Base-by-base conservation (phyloP, 2,329 filamentous ascomycete genomes). In the Didymella pomorum region DNA sequence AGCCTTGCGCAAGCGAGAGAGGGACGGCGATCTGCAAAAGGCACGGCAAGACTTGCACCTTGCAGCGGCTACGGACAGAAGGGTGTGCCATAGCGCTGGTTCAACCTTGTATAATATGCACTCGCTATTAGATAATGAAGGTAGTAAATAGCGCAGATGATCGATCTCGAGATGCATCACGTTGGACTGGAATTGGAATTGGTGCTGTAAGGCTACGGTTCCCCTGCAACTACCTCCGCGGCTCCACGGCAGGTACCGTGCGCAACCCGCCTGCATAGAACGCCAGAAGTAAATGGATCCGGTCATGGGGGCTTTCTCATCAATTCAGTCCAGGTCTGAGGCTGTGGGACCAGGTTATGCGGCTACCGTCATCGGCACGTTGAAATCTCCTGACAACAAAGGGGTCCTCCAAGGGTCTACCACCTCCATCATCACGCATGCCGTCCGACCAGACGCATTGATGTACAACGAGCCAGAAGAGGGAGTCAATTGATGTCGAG, bases 141-240 rank as follows among this genome's bases (percentile, higher is more conserved):
- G 33, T 18, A 42, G 56, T 54, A 58, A 54, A 54, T 54, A 51
- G 50, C 56, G 56, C 56, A 54, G 56, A 46, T 16, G 56, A 58
- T 58, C 39, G 41, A 49, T 50, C 41, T 29, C 46, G 18, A 21
- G 47, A 20, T 45, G 50, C 43, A 39, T 54, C 45, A 49, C 41
- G 31, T 46, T 45, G 29, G 31, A 20, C 29, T 45, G 25, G 54
- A 54, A 50, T 21, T 53, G 50, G 45, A 50, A 53, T 53, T 45
- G 50, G 31, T 46, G 45, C 56, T 46, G 50, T 53, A 45, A 49
- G 51, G 56, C 56, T 53, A 50, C 41, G 29, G 29, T 20, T 18
- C 37, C 46, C 46, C 52, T 56, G 39, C 46, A 16, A 51, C 14
- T 37, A 33, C 25, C 16, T 56, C 53, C 48, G 48, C 48, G 48